Evolutionary conservation across 352 stramenopile genomes (phyloP).

Genomic region (Pythium guiyangense): DNA sequence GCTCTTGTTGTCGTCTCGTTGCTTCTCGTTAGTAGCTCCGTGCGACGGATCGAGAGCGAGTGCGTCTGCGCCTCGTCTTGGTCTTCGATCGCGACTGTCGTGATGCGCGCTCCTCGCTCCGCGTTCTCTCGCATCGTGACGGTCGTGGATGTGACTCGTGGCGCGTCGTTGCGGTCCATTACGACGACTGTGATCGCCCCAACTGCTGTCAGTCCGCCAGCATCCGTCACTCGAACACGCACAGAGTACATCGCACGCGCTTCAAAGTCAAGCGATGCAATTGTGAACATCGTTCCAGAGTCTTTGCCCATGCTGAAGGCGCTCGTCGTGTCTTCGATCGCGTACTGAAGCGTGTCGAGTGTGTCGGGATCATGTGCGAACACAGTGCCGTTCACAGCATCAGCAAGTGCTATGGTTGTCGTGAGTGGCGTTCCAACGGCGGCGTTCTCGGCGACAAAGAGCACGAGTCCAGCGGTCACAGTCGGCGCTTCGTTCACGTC

Average conservation of each 20-base stretch:
- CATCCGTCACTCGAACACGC: not conserved
- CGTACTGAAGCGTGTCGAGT: constrained; percentile 1
- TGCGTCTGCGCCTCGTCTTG: constrained; percentile 8
- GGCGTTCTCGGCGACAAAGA: constrained; percentile 25
- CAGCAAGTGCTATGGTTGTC: not conserved
- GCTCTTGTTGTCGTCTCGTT: constrained; percentile 2
- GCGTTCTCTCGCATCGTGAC: constrained; percentile 4
- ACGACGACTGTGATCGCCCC: constrained; percentile 1
- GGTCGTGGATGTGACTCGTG: not conserved
- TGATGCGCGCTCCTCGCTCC: not conserved
- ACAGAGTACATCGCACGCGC: constrained; percentile 1
- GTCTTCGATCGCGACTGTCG: not conserved
- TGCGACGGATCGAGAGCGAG: not conserved
- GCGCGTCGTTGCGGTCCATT: constrained; percentile 7
- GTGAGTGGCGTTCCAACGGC: not conserved
- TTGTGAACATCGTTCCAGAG: constrained; percentile 2
- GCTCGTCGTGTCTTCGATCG: not conserved
- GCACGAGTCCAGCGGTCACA: constrained; percentile 6
- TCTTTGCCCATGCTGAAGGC: not conserved
- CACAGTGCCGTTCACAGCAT: not conserved
- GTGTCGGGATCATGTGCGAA: constrained; percentile 1
- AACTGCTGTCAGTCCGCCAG: not conserved
- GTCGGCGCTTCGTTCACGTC: constrained; percentile 26
- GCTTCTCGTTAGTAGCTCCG: not conserved
- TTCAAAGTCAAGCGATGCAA: constrained; percentile 4